Evolutionary conservation across 768 basidiomycete genomes (phyloP).

Genomic region (Asterophora parasitica): DNA sequence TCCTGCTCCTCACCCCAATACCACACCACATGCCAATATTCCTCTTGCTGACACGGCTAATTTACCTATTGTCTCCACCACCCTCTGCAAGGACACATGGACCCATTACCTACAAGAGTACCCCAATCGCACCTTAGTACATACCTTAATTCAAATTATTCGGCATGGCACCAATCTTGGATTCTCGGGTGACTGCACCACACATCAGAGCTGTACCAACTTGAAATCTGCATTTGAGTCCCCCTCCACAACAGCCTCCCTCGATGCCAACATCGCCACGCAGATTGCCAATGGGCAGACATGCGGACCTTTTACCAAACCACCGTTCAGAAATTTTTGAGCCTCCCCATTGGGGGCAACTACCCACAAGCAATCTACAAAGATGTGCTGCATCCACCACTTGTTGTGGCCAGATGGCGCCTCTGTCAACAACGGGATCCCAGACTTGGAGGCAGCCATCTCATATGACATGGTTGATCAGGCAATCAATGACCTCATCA

Average conservation of each 20-base stretch:
- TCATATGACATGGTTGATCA: no score
- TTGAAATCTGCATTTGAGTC: no score
- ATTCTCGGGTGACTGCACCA: constrained; percentile 14
- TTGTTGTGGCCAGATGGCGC: constrained; percentile 16
- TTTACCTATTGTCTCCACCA: constrained; percentile 13
- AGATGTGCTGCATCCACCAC: constrained; percentile 24
- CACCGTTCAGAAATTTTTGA: constrained; percentile 17
- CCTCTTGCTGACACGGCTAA: no score
- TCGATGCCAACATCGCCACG: no score
- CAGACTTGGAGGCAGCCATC: constrained; percentile 25
- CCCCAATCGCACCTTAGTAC: no score
- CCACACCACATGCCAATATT: no score
- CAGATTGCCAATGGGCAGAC: constrained; percentile 13
- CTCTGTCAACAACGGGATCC: constrained; percentile 28
- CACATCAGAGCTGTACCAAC: constrained; percentile 4
- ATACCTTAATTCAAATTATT: no score
- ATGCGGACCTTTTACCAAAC: constrained; percentile 18
- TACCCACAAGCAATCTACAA: constrained; percentile 17
- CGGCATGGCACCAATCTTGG: constrained; percentile 24
- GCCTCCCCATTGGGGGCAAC: constrained; percentile 23
- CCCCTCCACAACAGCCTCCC: no score
- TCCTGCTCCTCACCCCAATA: no score
- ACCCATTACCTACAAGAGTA: no score
- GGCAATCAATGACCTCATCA: constrained; percentile 23
- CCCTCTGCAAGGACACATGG: constrained; percentile 14